Evolutionary conservation across 352 stramenopile species (phyloP).

Genomic region (Pythium pyrilobum): DNA sequence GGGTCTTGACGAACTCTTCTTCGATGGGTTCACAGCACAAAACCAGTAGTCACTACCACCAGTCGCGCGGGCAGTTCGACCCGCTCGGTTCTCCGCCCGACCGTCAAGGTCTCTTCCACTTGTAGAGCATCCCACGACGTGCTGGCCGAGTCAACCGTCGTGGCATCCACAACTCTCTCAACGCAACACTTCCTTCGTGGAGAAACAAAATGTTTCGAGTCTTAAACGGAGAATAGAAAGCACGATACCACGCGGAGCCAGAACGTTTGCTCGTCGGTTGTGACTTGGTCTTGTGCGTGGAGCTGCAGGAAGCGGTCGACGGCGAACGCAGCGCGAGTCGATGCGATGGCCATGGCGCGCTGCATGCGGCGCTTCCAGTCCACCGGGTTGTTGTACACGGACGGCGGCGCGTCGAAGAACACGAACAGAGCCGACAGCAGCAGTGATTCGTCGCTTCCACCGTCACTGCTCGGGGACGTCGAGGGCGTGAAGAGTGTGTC

Average conservation of each 20-base stretch:
- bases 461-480: no score
- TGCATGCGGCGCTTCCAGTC: conserved; percentile 18
- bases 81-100: no score
- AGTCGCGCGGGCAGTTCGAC: no score
- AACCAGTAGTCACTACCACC: no score
- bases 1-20: no score
- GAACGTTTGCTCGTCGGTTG: conserved; percentile 15
- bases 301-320: conserved; percentile 14
- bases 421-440: conserved; percentile 18
- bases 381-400: conserved; percentile 6
- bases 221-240: conserved; percentile 23
- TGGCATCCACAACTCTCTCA: background rate
- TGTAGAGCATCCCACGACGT: no score
- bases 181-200: background rate
- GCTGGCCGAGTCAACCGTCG: no score
- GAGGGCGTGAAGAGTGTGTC: background rate
- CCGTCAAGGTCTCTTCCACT: no score
- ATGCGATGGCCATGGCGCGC: background rate
- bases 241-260: conserved; percentile 20
- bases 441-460: background rate
- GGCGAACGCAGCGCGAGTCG: conserved; percentile 6
- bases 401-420: conserved; percentile 15
- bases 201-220: background rate
- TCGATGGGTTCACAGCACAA: no score
- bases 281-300: conserved; percentile 5